A percentile compares a stretch with the other conserved stretches of the same genome.
phyloP scores from a whole-genome alignment of 331 rosid genomes.

The Acacia pycnantha region DNA sequence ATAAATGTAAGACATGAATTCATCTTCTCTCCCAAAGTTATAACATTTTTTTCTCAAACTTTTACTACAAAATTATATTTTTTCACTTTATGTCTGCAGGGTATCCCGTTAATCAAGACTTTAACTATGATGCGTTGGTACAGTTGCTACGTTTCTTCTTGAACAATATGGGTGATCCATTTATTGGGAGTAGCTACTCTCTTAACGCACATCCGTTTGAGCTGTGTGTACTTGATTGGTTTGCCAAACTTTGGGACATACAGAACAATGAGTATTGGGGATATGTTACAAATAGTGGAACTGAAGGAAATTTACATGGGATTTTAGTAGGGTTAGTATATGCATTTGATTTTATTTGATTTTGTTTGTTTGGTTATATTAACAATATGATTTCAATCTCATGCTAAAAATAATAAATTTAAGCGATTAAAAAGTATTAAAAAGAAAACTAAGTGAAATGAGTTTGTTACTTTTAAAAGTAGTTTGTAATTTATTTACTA shows the following conservation, averaged over 20 bases:
- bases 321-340: background rate
- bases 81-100: background rate
- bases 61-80: no score
- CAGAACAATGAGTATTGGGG: background rate
- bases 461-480: background rate
- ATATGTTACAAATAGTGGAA: conserved; percentile 2
- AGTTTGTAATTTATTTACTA: background rate
- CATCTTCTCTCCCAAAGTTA: background rate
- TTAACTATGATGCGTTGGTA: background rate
- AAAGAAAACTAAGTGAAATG: background rate
- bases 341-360: background rate
- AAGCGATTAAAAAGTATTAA: no score
- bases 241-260: background rate
- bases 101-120: background rate
- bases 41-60: no score
- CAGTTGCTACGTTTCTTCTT: background rate
- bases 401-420: background rate
- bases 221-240: background rate
- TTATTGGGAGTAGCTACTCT: background rate
- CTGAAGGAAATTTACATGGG: background rate
- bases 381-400: background rate
- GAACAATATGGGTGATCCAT: background rate
- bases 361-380: background rate
- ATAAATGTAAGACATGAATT: background rate
- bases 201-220: background rate